These are phyloP conservation scores for Oenanthe javanica DNA, from an alignment of 140 eudicot species.

Conservation along the genomic window DNA sequence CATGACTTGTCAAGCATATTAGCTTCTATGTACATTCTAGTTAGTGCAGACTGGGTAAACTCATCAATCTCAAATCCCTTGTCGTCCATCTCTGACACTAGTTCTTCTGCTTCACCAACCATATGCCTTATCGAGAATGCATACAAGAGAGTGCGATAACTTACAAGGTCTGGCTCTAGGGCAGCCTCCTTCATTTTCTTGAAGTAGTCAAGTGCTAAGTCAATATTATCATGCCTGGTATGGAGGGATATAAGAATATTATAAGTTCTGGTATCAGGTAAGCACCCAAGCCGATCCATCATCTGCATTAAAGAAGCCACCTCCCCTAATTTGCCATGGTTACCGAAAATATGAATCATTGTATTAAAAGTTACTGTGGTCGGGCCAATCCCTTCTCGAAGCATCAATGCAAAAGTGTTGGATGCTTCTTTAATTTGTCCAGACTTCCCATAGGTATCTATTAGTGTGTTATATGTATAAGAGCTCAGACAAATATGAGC, in stretches of 20 bases:
- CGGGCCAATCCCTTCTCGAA: conserved; percentile 53
- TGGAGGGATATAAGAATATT: conserved; percentile 76
- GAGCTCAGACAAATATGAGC: conserved; percentile 42
- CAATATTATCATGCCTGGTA: conserved; percentile 55
- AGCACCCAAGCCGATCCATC: conserved; percentile 62
- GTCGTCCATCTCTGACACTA: conserved; percentile 61
- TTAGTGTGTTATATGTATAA: conserved; percentile 67
- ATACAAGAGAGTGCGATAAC: conserved; percentile 78
- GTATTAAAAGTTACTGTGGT: conserved; percentile 79
- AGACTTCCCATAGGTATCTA: conserved; percentile 84
- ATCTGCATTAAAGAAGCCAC: conserved; percentile 48
- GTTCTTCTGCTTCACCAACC: conserved; percentile 82
- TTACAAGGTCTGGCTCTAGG: conserved; percentile 68
- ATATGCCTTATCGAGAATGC: conserved; percentile 77
- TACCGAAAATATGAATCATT: conserved; percentile 84
- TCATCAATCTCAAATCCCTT: conserved; percentile 66
- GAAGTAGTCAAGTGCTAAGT: conserved; percentile 46
- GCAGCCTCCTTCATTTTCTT: conserved; percentile 60
- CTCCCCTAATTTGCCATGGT: conserved; percentile 60
- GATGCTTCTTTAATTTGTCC: conserved; percentile 66
- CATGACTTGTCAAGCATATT: conserved; percentile 60
- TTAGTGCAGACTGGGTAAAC: conserved; percentile 73
- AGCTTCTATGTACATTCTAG: conserved; percentile 85
- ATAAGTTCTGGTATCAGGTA: conserved; percentile 82
- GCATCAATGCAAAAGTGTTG: conserved; percentile 56